Conservation (phyloP, 192 early-diverging fungal species). For the Umbelopsis ramanniana region DNA sequence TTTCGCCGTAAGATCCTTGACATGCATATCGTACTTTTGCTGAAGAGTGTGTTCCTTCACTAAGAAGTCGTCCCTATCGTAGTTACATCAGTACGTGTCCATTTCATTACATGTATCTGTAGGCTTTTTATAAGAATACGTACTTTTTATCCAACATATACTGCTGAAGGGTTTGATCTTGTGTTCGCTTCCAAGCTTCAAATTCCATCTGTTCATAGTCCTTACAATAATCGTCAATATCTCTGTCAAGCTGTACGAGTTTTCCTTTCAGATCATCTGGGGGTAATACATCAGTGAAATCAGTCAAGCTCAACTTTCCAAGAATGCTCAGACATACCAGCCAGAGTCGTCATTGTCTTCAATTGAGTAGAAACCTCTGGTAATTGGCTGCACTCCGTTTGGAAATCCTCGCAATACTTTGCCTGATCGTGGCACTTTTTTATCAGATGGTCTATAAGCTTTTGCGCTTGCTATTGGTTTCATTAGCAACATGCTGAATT, state of each 20-base stretch:
- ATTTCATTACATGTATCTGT: not conserved
- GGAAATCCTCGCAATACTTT: not conserved
- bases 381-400: not conserved
- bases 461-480: not conserved
- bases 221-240: conserved; percentile 24
- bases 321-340: not conserved
- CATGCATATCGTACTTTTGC: conserved; percentile 27
- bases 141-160: conserved; percentile 28
- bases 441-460: not conserved
- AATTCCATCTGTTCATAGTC: conserved; percentile 29
- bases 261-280: conserved; percentile 28
- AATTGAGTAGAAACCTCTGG: not conserved
- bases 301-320: no score
- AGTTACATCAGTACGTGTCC: not conserved
- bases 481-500: not conserved
- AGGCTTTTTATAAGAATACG: not conserved
- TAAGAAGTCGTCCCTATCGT: conserved; percentile 13
- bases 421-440: not conserved
- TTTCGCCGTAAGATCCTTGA: conserved; percentile 29
- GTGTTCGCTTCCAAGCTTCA: conserved; percentile 31
- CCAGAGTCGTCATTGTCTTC: not conserved
- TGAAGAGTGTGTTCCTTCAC: conserved; percentile 18
- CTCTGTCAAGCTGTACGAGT: conserved; percentile 27
- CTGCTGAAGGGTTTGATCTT: conserved; percentile 9
- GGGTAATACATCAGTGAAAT: not conserved